These are phyloP conservation scores for Candida maltosa DNA, from an alignment of 805 yeast genomes.

Conservation along the genomic window DNA sequence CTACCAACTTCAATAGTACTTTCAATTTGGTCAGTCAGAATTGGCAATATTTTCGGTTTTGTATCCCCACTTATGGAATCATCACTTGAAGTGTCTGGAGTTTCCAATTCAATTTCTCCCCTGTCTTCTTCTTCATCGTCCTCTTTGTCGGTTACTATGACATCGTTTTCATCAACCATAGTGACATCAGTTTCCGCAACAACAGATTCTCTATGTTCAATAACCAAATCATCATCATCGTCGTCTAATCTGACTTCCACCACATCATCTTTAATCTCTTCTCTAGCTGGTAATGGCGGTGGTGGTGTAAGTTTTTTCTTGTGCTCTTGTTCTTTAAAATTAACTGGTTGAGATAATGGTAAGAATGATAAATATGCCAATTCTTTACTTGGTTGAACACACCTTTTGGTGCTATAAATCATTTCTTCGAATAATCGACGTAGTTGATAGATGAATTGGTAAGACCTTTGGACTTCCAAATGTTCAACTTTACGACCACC, in stretches of 20 bases:
- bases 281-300: not conserved
- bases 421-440: constrained; percentile 66
- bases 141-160: no score
- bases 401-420: constrained; percentile 58
- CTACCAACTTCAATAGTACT: constrained; percentile 77
- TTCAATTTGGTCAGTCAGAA: constrained; percentile 63
- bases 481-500: constrained; percentile 84
- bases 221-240: not conserved
- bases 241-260: not conserved
- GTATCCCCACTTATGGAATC: not conserved
- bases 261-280: not conserved
- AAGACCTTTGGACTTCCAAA: constrained; percentile 77
- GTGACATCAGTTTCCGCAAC: constrained; percentile 10
- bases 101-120: constrained; percentile 4
- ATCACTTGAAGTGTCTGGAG: constrained; percentile 1
- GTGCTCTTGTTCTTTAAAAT: constrained; percentile 36
- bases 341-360: constrained; percentile 65
- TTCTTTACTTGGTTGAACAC: constrained; percentile 79
- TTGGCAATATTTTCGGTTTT: constrained; percentile 24
- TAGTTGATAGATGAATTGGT: constrained; percentile 74
- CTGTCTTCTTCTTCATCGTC: not conserved
- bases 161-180: constrained; percentile 15
- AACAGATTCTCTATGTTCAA: not conserved
- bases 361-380: constrained; percentile 85
- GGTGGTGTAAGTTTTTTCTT: no score